A percentile compares a stretch with the other conserved stretches of the same genome.
These are phyloP conservation scores for Penicillium tannophilum DNA, from an alignment of 495 filamentous ascomycete genomes.

Conservation along the genomic window DNA sequence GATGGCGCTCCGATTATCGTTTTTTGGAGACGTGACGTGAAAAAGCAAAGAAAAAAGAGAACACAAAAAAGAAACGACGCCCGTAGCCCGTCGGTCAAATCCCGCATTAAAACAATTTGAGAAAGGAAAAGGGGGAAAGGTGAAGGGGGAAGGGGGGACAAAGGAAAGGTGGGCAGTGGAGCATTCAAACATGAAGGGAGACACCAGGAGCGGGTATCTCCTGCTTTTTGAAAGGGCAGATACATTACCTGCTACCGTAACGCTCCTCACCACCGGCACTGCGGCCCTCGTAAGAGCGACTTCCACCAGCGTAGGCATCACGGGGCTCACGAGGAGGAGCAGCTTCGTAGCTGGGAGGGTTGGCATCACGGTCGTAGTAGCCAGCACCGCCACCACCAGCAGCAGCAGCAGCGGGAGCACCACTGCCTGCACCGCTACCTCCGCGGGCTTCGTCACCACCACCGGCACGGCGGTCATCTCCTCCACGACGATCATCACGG, in stretches of 20 bases:
- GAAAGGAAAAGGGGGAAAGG: conserved; percentile 22
- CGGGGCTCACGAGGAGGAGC: conserved; percentile 64
- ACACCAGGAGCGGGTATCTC: conserved; percentile 14
- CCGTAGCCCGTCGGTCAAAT: conserved; percentile 39
- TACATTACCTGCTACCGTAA: conserved; percentile 48
- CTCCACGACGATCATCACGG: conserved; percentile 59
- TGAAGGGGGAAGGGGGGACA: conserved; percentile 11
- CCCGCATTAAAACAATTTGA: conserved; percentile 41
- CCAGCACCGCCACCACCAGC: conserved; percentile 40
- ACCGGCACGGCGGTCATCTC: conserved; percentile 48
- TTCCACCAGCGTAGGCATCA: conserved; percentile 53
- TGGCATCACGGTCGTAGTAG: conserved; percentile 30
- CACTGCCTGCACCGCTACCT: conserved; percentile 49
- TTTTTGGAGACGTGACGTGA: conserved; percentile 39
- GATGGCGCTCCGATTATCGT: conserved; percentile 35
- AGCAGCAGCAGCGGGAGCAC: conserved; percentile 8
- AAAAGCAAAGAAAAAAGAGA: conserved; percentile 20
- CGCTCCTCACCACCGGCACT: conserved; percentile 48
- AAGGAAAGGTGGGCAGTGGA: conserved; percentile 15
- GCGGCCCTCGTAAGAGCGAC: conserved; percentile 55
- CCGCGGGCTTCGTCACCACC: conserved; percentile 39
- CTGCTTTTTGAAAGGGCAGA: conserved; percentile 20
- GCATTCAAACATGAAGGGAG: conserved; percentile 22
- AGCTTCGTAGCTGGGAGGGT: conserved; percentile 47
- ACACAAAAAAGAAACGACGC: conserved; percentile 39